These are phyloP conservation scores for Dothidotthia symphoricarpi DNA, from an alignment of 2,329 filamentous ascomycete species.

Conservation along the genomic window DNA sequence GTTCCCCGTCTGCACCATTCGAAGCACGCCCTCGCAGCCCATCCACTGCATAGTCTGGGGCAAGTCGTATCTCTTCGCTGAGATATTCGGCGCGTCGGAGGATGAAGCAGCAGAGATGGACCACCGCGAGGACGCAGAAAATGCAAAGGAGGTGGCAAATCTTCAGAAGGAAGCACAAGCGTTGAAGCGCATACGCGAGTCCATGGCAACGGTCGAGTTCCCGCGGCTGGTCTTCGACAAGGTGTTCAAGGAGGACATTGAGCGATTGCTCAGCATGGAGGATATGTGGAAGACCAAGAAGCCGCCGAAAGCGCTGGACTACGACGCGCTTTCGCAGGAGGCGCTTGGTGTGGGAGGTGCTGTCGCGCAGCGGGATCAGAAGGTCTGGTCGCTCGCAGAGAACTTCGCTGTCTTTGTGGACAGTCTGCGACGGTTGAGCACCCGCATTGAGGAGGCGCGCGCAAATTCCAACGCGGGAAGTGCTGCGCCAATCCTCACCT, in stretches of 20 bases:
- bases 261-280: constrained; percentile 78
- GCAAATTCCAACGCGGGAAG: constrained; percentile 51
- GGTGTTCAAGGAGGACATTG: constrained; percentile 83
- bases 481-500: constrained; percentile 65
- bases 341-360: constrained; percentile 53
- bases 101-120: constrained; percentile 79
- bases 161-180: constrained; percentile 80
- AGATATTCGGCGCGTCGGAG: constrained; percentile 90
- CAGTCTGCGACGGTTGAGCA: constrained; percentile 74
- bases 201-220: constrained; percentile 77
- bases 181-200: constrained; percentile 75
- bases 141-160: constrained; percentile 84
- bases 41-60: constrained; percentile 99
- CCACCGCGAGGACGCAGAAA: constrained; percentile 75
- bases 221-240: constrained; percentile 83
- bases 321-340: constrained; percentile 58
- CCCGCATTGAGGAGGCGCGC: constrained; percentile 67
- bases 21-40: constrained; percentile 91
- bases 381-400: constrained; percentile 76
- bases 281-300: constrained; percentile 93
- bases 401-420: constrained; percentile 84
- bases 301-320: constrained; percentile 71
- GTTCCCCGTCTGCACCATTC: constrained; percentile 94
- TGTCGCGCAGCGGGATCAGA: constrained; percentile 67
- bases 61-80: constrained; percentile 92